Conservation (phyloP, 768 basidiomycete genomes). For the Lactarius sanguifluus region DNA sequence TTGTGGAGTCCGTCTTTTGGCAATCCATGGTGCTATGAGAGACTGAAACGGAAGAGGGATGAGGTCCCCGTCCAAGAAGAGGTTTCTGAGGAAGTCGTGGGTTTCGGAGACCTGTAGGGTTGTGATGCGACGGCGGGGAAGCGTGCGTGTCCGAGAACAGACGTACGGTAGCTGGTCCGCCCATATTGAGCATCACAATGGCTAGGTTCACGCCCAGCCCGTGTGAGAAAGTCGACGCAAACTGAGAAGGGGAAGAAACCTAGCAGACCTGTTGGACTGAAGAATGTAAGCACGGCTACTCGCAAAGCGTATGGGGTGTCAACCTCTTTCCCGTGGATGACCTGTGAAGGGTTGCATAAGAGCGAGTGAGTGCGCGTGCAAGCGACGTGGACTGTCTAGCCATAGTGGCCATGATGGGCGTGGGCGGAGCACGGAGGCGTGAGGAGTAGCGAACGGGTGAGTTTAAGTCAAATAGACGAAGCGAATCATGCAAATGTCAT, state of each 20-base stretch:
- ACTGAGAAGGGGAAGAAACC: too few relatives aligned
- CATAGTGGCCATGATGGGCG: not conserved
- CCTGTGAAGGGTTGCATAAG: constrained; percentile 26
- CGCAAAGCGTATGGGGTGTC: not conserved
- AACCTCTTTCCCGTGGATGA: constrained; percentile 24
- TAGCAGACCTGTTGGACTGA: constrained; percentile 29
- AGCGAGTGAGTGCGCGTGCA: constrained; percentile 20
- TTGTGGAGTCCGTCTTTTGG: constrained; percentile 81
- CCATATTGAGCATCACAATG: constrained; percentile 99
- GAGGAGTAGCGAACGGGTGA: not conserved
- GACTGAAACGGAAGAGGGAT: constrained; percentile 95
- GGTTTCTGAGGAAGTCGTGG: constrained; percentile 84
- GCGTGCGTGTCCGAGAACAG: not conserved
- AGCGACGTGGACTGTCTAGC: constrained; percentile 4
- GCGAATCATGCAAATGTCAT: not conserved
- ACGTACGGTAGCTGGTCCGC: constrained; percentile 88
- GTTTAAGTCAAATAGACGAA: not conserved
- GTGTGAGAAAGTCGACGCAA: not conserved
- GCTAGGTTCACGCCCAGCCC: constrained; percentile 43
- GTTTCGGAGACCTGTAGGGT: constrained; percentile 80
- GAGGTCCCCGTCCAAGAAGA: constrained; percentile 90
- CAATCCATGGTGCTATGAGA: constrained; percentile 84
- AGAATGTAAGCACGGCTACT: constrained; percentile 9
- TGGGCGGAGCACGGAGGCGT: not conserved
- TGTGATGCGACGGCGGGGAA: not conserved